A percentile compares a stretch with the other conserved stretches of the same genome.
phyloP scores from a whole-genome alignment of 305 asterid species.

The Fraxinus nigra region DNA sequence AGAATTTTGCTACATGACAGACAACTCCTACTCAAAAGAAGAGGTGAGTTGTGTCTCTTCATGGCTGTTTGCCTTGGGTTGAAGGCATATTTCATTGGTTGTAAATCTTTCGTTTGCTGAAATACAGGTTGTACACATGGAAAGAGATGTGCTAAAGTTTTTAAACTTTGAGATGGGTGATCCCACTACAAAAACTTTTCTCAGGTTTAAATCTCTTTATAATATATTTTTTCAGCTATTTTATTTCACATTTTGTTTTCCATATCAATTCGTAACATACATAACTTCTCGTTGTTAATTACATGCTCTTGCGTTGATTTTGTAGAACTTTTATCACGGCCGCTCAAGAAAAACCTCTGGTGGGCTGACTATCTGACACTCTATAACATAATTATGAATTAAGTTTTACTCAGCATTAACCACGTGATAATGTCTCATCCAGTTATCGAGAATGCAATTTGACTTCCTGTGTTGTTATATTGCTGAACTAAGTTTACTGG shows the following conservation, averaged over 20 bases:
- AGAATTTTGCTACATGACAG: constrained; percentile 79
- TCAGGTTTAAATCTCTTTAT: constrained; percentile 39
- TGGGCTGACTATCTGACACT: constrained; percentile 23
- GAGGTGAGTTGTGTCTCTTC: constrained; percentile 51
- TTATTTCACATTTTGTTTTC: background rate
- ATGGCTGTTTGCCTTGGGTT: constrained; percentile 7
- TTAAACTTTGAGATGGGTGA: constrained; percentile 58
- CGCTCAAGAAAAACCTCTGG: constrained; percentile 53
- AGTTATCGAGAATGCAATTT: constrained; percentile 42
- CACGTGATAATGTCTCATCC: constrained; percentile 22
- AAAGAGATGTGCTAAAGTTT: constrained; percentile 57
- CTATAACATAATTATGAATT: constrained; percentile 1
- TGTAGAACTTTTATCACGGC: constrained; percentile 48
- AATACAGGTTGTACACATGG: constrained; percentile 63
- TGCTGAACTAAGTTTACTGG: constrained; percentile 59
- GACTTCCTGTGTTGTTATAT: constrained; percentile 55
- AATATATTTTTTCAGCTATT: background rate
- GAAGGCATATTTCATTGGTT: background rate
- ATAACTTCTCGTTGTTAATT: background rate
- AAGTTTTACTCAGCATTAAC: constrained; percentile 16
- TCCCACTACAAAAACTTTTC: constrained; percentile 70
- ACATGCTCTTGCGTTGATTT: constrained; percentile 16
- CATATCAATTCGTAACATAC: background rate
- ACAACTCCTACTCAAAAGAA: constrained; percentile 69
- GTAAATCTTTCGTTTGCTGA: background rate